Evolutionary conservation across 163 green algal species (phyloP).

Genomic region (Scenedesmus sp.): DNA sequence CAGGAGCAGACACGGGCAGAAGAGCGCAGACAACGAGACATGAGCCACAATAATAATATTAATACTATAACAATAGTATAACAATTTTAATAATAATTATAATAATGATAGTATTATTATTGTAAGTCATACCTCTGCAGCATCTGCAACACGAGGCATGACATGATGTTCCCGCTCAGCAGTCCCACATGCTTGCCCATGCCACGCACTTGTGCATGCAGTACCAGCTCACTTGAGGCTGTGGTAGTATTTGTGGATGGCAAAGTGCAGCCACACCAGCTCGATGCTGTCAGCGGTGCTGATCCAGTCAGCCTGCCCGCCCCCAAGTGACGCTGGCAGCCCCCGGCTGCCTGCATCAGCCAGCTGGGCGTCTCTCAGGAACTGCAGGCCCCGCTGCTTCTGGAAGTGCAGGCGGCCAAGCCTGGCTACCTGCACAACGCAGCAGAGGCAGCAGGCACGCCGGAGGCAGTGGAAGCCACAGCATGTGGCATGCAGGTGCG

Average conservation of each 20-base stretch:
- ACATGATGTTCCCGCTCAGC: too few species aligned
- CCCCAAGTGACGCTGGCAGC: neutral
- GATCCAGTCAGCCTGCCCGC: conserved; percentile 56
- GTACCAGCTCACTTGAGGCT: neutral
- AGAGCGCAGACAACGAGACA: too few species aligned
- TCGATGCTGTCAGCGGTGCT: conserved; percentile 50
- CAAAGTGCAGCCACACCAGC: conserved; percentile 77
- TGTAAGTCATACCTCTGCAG: too few species aligned
- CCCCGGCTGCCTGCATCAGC: neutral
- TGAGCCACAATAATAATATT: too few species aligned
- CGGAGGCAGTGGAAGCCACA: neutral
- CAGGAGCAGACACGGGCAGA: too few species aligned
- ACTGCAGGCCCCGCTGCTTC: neutral
- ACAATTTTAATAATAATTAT: too few species aligned
- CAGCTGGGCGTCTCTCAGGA: neutral
- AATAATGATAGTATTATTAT: too few species aligned
- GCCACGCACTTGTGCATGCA: neutral
- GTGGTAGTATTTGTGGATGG: conserved; percentile 66
- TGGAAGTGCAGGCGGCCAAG: conserved; percentile 21
- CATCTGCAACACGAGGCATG: neutral
- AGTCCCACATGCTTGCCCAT: neutral
- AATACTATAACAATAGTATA: too few species aligned
- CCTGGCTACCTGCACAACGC: neutral
- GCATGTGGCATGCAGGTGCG: too few species aligned
- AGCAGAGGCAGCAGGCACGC: neutral